Evolutionary conservation across 2,329 filamentous ascomycete species (phyloP).

Genomic region (Lachnellula subtilissima): DNA sequence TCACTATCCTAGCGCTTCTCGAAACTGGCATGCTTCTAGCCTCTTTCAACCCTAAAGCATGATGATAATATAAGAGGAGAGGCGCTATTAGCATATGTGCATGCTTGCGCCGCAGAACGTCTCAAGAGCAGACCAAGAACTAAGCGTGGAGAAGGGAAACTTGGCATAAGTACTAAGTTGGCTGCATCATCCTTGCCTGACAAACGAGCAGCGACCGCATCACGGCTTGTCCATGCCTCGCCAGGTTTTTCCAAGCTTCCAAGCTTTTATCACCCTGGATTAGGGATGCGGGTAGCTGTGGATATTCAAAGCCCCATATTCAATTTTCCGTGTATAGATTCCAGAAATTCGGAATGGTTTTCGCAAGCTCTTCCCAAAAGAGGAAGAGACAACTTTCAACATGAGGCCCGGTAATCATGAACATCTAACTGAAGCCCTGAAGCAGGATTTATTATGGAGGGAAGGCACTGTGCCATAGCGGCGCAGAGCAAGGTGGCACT

Average conservation of each 20-base stretch:
- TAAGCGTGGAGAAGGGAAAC: conserved; percentile 5
- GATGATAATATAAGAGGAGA: no score
- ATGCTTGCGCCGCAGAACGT: conserved; percentile 6
- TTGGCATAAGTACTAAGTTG: neutral
- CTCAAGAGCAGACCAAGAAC: neutral
- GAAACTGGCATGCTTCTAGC: neutral
- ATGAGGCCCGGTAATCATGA: neutral
- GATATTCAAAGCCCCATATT: neutral
- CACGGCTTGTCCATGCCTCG: conserved; percentile 1
- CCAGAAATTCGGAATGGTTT: neutral
- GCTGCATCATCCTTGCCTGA: neutral
- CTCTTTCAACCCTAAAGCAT: no score
- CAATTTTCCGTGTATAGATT: neutral
- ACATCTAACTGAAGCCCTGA: neutral
- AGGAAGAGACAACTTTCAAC: neutral
- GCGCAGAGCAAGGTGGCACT: no score
- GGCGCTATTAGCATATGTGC: neutral
- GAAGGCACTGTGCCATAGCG: no score
- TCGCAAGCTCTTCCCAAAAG: conserved; percentile 7
- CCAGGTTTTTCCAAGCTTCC: neutral
- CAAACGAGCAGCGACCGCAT: conserved; percentile 1
- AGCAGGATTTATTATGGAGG: no score
- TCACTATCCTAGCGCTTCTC: neutral
- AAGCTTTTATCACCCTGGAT: neutral
- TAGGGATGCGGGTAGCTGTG: neutral